Evolutionary conservation across 2,329 filamentous ascomycete species (phyloP), one percentile per base, ranked within the genome.

Genomic region (Xylariales sp.): DNA sequence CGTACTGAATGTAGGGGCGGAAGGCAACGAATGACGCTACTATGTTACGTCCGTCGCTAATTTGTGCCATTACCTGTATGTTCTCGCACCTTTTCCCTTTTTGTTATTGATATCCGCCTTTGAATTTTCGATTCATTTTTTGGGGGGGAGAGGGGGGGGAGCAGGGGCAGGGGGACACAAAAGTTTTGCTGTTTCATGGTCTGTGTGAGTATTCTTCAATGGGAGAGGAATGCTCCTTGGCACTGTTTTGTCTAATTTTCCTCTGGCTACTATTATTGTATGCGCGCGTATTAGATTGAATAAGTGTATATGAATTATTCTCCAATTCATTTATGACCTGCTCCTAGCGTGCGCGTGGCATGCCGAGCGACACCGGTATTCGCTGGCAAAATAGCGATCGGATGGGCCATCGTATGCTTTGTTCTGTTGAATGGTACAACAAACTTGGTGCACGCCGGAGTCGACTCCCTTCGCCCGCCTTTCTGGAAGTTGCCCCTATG

Each of bases 311-410:
- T 62, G 43, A 49, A 34, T 46, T 71, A 73, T 9, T 70, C 72
- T 30, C 70, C 68, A 49, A 50, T 36, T 57, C 34, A 36, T 53
- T 63, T 63, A 45, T 32, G 2, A 55, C 14, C 36, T 18, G 10
- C 49, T 68, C 28, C 48, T 46, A 55, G 52, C 61, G 55, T 64
- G 45, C 39, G 64, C 54, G 39, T 59, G 41, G 23, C 32, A 28
- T 64, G 53, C 39, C 18, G 60, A 28, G 49, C 53, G 56, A 39
- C 23, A 52, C 48, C 50, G 48, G 66, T 68, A 69, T 67, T 68
- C 55, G 62, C 59, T 69, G 54, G 65, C 46, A 64, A 66, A 71
- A 70, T 69, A 39, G 64, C 36, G 58, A 59, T 65, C 32, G 39
- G 43, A 39, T 62, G 41, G 43, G 39, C 53, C 41, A 43, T 58